Percentiles rank a stretch among this genome's conserved stretches.
Evolutionary conservation across 257 asterid species (phyloP).

Genomic region (Solanum ossicruentum): DNA sequence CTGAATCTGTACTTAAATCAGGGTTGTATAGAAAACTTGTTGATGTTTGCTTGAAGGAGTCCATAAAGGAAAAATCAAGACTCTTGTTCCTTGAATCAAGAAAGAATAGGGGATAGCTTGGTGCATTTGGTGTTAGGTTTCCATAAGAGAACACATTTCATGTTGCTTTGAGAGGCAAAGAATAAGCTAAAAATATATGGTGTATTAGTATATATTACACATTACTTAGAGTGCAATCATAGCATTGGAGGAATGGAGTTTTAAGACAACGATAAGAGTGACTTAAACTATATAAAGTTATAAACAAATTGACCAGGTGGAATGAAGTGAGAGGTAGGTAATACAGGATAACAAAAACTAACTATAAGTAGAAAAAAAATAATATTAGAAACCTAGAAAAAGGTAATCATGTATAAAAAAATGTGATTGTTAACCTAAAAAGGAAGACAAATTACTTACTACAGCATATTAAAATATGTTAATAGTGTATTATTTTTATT

Average conservation of each 20-base stretch:
- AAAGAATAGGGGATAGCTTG: neutral
- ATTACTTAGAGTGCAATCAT: neutral
- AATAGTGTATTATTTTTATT: neutral
- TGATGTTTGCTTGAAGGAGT: neutral
- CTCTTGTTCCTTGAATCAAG: neutral
- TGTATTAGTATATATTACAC: neutral
- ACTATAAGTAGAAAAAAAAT: neutral
- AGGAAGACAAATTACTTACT: neutral
- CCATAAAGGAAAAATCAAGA: neutral
- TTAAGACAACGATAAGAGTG: neutral
- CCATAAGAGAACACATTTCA: neutral
- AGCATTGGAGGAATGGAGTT: neutral
- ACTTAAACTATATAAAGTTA: neutral
- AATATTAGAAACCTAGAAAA: neutral
- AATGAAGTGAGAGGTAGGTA: neutral
- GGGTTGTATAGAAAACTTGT: neutral
- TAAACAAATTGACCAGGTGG: neutral
- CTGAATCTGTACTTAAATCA: neutral
- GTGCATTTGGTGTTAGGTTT: neutral
- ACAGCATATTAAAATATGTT: neutral
- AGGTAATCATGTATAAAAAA: neutral
- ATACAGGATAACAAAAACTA: neutral
- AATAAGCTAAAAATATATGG: neutral
- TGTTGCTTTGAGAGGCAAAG: neutral
- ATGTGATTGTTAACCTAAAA: neutral